Evolutionary conservation across 106 monocot genomes (phyloP), one percentile per base, ranked within the genome.

Genomic region (Xerophyta viscosa): DNA sequence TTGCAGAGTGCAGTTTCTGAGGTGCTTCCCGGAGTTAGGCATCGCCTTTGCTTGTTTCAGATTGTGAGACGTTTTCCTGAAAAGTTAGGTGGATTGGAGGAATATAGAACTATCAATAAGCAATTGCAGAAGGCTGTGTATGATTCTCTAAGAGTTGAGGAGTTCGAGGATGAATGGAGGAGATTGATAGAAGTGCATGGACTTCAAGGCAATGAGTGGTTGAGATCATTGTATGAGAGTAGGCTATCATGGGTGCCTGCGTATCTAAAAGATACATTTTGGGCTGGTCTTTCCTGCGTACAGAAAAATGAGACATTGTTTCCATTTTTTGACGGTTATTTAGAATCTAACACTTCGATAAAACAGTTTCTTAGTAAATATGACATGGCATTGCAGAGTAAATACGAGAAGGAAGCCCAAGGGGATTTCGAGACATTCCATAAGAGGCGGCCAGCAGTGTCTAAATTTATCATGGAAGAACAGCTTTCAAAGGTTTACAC

Each of bases 401-500:
- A 75, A 39, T 80, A 75, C 43, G 80, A 80, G 15, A 80, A 75
- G 56, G 80, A 81, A 51, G 75, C 75, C 10, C 80, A 82, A 65
- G 77, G 68, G 46, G 73, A 82, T 50, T 77, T 65, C 52, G 80
- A 75, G 54, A 72, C 72, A 45, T 82, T 82, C 27, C 76, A 82
- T 41, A 72, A 82, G 51, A 62, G 68, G 18, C 58, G 76, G 0
- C 81, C 71, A 4, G 33, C 67, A 8, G 76, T 72, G 2, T 76
- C 82, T 7, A 77, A 77, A 33, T 82, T 82, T 60, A 64, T 63
- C 31, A 82, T 77, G 76, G 72, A 82, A 57, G 82, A 82, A 48
- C 82, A 82, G 50, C 50, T 82, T 3, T 82, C 82, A 15, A 77
- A 72, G 50, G 64, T 72, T 2, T 82, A 82, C 41, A 77, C 82